These are phyloP conservation scores for Terana coerulea DNA, from an alignment of 768 basidiomycete species.

Conservation along the genomic window DNA sequence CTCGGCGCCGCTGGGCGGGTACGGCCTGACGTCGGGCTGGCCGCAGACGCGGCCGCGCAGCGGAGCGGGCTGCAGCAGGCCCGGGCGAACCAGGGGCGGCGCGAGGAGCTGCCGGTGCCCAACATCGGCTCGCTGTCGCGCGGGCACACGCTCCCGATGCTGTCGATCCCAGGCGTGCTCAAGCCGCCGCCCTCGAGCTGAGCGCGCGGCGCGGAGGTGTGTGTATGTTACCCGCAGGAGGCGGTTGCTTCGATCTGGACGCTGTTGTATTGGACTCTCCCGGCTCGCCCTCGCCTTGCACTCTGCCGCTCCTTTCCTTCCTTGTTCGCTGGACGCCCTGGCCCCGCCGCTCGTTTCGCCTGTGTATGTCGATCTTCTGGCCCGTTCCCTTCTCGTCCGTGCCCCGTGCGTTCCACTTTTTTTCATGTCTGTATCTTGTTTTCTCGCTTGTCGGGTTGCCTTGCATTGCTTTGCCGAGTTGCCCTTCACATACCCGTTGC, in stretches of 20 bases:
- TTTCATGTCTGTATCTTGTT: not conserved
- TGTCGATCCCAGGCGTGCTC: constrained; percentile 22
- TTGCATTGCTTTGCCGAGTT: not conserved
- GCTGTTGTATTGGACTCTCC: too few species aligned
- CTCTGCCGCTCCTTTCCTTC: too few species aligned
- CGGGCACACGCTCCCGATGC: constrained; percentile 21
- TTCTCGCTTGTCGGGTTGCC: not conserved
- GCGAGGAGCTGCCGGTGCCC: constrained; percentile 21
- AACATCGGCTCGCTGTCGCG: constrained; percentile 23
- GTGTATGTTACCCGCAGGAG: not conserved
- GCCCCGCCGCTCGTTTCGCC: too few species aligned
- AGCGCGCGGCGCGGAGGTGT: constrained; percentile 2
- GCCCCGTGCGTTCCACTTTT: not conserved
- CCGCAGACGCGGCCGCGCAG: constrained; percentile 32
- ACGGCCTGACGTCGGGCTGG: constrained; percentile 25
- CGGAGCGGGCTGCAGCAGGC: constrained; percentile 31
- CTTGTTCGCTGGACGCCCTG: too few species aligned
- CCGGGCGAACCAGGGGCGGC: constrained; percentile 2
- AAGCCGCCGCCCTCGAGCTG: constrained; percentile 17
- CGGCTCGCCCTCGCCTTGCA: too few species aligned
- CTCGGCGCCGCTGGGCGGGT: constrained; percentile 55
- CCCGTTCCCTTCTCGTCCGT: constrained; percentile 1
- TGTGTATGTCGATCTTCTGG: too few species aligned
- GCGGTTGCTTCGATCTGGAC: not conserved
- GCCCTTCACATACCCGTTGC: not conserved